These are phyloP conservation scores for Quercus suber DNA, from an alignment of 306 rosid species.

Conservation along the genomic window DNA sequence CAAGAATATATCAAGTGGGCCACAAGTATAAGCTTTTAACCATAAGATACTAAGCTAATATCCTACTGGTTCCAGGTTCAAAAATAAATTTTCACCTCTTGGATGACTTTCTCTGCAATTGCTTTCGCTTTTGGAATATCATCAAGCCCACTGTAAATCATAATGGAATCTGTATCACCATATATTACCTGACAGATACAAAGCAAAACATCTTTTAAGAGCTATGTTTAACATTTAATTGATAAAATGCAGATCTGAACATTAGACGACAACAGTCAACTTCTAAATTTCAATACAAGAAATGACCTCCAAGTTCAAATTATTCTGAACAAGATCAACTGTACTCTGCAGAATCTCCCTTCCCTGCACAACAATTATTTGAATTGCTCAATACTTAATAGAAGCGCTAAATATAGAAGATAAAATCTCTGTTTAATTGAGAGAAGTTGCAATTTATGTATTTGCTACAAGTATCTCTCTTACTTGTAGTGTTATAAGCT, in stretches of 20 bases:
- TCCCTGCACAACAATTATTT: slow-evolving; percentile 59
- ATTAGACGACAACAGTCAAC: slow-evolving; percentile 14
- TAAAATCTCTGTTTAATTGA: slow-evolving; percentile 6
- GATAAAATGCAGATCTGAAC: background rate
- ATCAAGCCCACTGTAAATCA: slow-evolving; percentile 95
- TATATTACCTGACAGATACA: slow-evolving; percentile 70
- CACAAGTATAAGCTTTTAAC: slow-evolving; percentile 15
- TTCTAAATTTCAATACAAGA: slow-evolving; percentile 25
- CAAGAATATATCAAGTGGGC: slow-evolving; percentile 11
- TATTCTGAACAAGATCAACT: slow-evolving; percentile 93
- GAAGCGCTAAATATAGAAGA: slow-evolving; percentile 20
- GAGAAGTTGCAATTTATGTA: slow-evolving; percentile 8
- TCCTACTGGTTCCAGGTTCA: background rate
- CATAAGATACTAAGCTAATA: background rate
- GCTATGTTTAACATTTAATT: slow-evolving; percentile 18
- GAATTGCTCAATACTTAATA: slow-evolving; percentile 14
- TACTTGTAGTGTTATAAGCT: slow-evolving; percentile 90
- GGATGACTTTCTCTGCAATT: slow-evolving; percentile 80
- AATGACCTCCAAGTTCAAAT: slow-evolving; percentile 86
- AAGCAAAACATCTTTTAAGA: slow-evolving; percentile 28
- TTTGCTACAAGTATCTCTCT: slow-evolving; percentile 27
- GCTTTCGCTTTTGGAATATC: slow-evolving; percentile 74
- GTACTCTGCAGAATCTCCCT: slow-evolving; percentile 95
- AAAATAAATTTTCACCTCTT: slow-evolving; percentile 62
- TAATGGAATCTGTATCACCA: slow-evolving; percentile 97